Evolutionary conservation across 2,329 filamentous ascomycete species (phyloP), one percentile per base, ranked within the genome.

Genomic region (Penicillium sp.): DNA sequence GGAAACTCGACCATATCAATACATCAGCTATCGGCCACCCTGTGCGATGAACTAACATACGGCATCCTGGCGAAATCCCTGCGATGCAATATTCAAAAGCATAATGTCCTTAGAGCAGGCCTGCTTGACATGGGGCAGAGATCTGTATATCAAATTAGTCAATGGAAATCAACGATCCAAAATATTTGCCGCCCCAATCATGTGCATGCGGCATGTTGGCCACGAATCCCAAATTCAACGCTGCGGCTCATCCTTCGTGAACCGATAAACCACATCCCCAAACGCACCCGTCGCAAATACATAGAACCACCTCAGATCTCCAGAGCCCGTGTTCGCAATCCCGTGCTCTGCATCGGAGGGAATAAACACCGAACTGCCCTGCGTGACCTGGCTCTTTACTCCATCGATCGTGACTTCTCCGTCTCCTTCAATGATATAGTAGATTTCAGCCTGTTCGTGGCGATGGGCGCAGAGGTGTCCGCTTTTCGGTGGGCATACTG

Each of bases 311-410:
- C 55, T 62, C 46, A 76, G 51, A 5, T 67, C 62, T 27, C 63
- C 65, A 0, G 47, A 40, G 0, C 58, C 58, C 5, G 54, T 55
- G 53, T 73, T 73, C 13, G 58, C 54, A 45, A 76, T 65, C 2
- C 69, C 72, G 63, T 78, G 75, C 58, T 76, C 70, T 2, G 73
- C 70, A 65, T 76, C 62, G 0, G 72, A 70, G 0, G 75, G 75
- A 30, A 77, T 73, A 52, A 69, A 77, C 1, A 76, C 63, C 7
- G 69, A 66, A 43, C 58, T 65, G 4, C 73, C 74, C 24, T 61
- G 63, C 11, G 46, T 40, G 0, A 77, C 69, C 1, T 44, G 46
- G 44, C 69, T 56, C 20, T 68, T 62, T 6, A 56, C 44, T 3
- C 69, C 73, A 41, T 77, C 70, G 14, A 78, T 69, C 0, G 57